A percentile compares a stretch with the other conserved stretches of the same genome.
phyloP scores from a whole-genome alignment of 768 basidiomycete genomes.

The Boletellus ananas region DNA sequence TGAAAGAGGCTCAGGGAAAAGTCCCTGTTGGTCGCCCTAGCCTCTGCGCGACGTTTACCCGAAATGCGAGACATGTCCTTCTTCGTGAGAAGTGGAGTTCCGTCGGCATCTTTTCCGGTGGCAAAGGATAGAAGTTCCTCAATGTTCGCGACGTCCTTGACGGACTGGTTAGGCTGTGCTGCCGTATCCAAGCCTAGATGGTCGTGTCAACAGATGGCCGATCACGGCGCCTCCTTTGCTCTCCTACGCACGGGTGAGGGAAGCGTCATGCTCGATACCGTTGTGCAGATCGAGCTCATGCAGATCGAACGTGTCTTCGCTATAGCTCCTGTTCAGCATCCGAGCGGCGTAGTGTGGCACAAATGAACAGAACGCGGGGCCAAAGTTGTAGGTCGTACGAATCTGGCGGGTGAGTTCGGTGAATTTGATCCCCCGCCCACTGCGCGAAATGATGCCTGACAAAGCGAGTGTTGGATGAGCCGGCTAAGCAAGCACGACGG shows the following conservation, averaged over 20 bases:
- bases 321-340: slow-evolving; percentile 54
- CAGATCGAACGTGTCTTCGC: slow-evolving; percentile 57
- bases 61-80: slow-evolving; percentile 58
- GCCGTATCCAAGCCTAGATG: slow-evolving; percentile 51
- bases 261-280: slow-evolving; percentile 41
- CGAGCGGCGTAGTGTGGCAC: slow-evolving; percentile 59
- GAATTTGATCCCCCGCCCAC: slow-evolving; percentile 72
- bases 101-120: slow-evolving; percentile 53
- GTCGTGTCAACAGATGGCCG: not conserved
- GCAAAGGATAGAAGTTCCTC: slow-evolving; percentile 57
- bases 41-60: slow-evolving; percentile 60
- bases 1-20: slow-evolving; percentile 52
- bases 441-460: slow-evolving; percentile 46
- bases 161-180: slow-evolving; percentile 48
- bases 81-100: slow-evolving; percentile 44
- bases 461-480: not conserved
- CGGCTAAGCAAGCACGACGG: not conserved
- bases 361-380: slow-evolving; percentile 61
- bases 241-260: slow-evolving; percentile 30
- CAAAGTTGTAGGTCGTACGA: slow-evolving; percentile 64
- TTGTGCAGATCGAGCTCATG: slow-evolving; percentile 70
- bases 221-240: too few species aligned
- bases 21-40: slow-evolving; percentile 51
- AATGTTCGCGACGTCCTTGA: slow-evolving; percentile 47
- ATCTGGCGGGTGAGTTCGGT: slow-evolving; percentile 40